Conservation (phyloP, 2,329 filamentous ascomycete genomes). For the Trichophyton verrucosum region DNA sequence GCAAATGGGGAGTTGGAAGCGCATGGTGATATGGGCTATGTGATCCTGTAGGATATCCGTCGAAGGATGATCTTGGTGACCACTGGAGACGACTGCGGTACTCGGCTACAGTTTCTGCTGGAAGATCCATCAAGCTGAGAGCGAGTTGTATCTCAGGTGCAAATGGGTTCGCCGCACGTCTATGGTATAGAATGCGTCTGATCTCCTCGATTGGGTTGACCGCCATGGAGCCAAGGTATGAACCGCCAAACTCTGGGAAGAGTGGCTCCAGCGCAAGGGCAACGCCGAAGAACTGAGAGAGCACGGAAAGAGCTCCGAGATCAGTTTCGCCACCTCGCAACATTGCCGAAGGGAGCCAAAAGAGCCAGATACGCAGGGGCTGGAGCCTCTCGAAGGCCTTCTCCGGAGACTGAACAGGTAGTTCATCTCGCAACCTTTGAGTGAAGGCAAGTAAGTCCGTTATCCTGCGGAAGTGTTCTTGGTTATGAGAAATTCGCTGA, state of each 20-base stretch:
- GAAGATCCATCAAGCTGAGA: constrained; percentile 57
- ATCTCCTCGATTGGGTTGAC: constrained; percentile 78
- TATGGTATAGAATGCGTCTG: constrained; percentile 57
- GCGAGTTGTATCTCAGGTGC: constrained; percentile 50
- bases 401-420: constrained; percentile 56
- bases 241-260: constrained; percentile 80
- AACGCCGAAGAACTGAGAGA: constrained; percentile 84
- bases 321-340: constrained; percentile 66
- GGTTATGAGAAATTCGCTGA: constrained; percentile 53
- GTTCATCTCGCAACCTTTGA: constrained; percentile 58
- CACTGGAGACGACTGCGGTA: constrained; percentile 60
- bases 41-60: constrained; percentile 27
- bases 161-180: constrained; percentile 49
- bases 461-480: constrained; percentile 56
- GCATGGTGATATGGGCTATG: constrained; percentile 24
- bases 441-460: constrained; percentile 60
- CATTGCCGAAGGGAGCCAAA: constrained; percentile 83
- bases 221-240: constrained; percentile 73
- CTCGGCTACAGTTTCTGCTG: constrained; percentile 54
- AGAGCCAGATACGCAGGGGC: constrained; percentile 79
- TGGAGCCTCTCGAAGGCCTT: constrained; percentile 86
- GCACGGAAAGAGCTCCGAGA: constrained; percentile 64
- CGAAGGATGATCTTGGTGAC: constrained; percentile 30
- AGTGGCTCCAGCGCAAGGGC: constrained; percentile 79
- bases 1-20: constrained; percentile 22